Percentiles rank a stretch among this genome's conserved stretches.
Conservation (phyloP, 1,284 basidiomycete genomes). For the Tausonia pullulans region DNA sequence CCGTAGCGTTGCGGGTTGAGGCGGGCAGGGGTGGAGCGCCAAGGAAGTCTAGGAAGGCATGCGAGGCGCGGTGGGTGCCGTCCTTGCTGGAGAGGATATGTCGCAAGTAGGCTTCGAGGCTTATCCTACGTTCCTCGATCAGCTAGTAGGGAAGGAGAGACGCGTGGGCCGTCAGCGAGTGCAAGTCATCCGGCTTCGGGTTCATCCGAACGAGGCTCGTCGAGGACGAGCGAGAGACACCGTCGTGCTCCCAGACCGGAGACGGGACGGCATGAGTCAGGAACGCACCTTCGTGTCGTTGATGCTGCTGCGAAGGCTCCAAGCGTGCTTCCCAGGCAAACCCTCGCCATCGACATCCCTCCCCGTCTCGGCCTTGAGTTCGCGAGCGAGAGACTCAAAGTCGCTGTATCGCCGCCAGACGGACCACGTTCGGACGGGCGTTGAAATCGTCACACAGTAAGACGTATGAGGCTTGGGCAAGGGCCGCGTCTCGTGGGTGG, state of each 20-base stretch:
- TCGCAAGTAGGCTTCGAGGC: conserved; percentile 65
- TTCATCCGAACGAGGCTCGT: neutral
- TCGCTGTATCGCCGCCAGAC: conserved; percentile 84
- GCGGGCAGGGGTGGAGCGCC: conserved; percentile 46
- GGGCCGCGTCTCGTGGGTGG: conserved; percentile 22
- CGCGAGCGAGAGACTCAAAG: conserved; percentile 66
- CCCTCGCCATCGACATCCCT: conserved; percentile 35
- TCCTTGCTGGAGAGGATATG: conserved; percentile 66
- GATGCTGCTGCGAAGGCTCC: conserved; percentile 40
- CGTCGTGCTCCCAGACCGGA: neutral
- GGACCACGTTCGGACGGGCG: conserved; percentile 72
- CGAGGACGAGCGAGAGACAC: neutral
- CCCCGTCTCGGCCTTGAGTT: conserved; percentile 54
- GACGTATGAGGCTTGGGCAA: conserved; percentile 61
- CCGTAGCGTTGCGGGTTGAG: neutral
- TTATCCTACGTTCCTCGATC: conserved; percentile 54
- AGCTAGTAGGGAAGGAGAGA: neutral
- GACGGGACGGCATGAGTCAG: neutral
- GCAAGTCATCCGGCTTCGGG: no score
- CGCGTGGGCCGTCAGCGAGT: neutral
- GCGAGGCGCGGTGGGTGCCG: conserved; percentile 59
- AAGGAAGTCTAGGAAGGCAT: conserved; percentile 66
- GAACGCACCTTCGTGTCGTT: conserved; percentile 34
- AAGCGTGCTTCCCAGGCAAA: conserved; percentile 50
- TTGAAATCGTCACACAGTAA: conserved; percentile 67